phyloP scores from a whole-genome alignment of 2,329 filamentous ascomycete genomes.

The Fusarium sp. region DNA sequence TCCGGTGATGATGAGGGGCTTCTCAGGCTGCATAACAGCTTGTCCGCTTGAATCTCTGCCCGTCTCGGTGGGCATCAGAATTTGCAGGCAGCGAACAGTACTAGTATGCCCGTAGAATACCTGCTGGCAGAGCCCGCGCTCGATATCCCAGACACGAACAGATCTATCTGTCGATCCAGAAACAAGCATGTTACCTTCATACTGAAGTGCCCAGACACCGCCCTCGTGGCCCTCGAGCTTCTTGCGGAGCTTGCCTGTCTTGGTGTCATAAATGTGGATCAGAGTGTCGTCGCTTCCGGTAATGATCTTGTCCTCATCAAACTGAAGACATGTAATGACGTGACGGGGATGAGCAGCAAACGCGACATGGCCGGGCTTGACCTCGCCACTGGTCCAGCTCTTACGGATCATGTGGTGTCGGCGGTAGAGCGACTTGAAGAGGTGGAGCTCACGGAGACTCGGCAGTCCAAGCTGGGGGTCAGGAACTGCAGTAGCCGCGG shows the following conservation, averaged over 20 bases:
- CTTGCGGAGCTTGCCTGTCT: slow-evolving; percentile 84
- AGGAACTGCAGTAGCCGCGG: slow-evolving; percentile 82
- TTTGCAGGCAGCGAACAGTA: slow-evolving; percentile 94
- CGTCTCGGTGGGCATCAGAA: slow-evolving; percentile 85
- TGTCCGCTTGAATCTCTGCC: slow-evolving; percentile 76
- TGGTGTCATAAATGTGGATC: slow-evolving; percentile 98
- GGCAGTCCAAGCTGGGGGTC: slow-evolving; percentile 82
- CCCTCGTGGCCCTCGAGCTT: slow-evolving; percentile 94
- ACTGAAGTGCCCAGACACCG: slow-evolving; percentile 96
- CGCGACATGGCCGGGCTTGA: slow-evolving; percentile 89
- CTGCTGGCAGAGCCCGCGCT: slow-evolving; percentile 89
- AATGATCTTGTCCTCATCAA: slow-evolving; percentile 97
- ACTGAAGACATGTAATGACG: slow-evolving; percentile 97
- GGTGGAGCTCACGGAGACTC: slow-evolving; percentile 82
- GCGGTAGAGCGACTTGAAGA: slow-evolving; percentile 96
- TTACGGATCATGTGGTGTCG: slow-evolving; percentile 89
- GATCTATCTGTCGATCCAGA: slow-evolving; percentile 96
- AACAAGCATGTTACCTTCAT: slow-evolving; percentile 92
- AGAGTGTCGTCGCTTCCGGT: slow-evolving; percentile 97
- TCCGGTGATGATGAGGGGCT: slow-evolving; percentile 95
- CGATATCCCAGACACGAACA: slow-evolving; percentile 99
- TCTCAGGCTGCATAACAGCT: slow-evolving; percentile 88
- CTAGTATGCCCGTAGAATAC: slow-evolving; percentile 98
- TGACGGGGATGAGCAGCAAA: slow-evolving; percentile 96
- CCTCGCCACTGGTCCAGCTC: slow-evolving; percentile 88